Percentiles rank a stretch among this genome's conserved stretches.
Conservation (phyloP, 441 rosid species). For the Populus hybrid region DNA sequence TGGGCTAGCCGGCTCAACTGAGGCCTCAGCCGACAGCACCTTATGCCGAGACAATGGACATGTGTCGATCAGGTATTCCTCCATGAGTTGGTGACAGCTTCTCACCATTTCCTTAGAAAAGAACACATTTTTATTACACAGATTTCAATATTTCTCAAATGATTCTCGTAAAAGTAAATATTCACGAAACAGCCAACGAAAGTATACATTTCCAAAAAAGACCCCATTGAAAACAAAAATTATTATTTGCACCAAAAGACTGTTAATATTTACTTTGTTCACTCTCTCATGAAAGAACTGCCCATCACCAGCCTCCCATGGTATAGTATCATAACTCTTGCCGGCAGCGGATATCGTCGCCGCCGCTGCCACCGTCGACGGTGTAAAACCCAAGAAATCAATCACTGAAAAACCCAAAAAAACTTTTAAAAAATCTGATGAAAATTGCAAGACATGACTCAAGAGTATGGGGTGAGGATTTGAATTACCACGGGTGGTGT, state of each 20-base stretch:
- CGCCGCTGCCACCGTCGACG: slow-evolving; percentile 56
- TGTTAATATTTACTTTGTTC: slow-evolving; percentile 1
- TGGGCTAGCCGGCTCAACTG: slow-evolving; percentile 44
- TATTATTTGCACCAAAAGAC: background rate
- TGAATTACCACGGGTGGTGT: slow-evolving; percentile 46
- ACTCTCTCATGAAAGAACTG: slow-evolving; percentile 15
- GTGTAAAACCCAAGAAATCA: slow-evolving; percentile 49
- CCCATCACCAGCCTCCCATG: background rate
- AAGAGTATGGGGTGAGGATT: background rate
- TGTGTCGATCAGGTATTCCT: slow-evolving; percentile 54
- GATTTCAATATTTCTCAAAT: slow-evolving; percentile 29
- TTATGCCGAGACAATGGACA: slow-evolving; percentile 41
- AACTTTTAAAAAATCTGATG: background rate
- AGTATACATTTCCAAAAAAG: slow-evolving; percentile 11
- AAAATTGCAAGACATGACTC: background rate
- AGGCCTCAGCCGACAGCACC: slow-evolving; percentile 28
- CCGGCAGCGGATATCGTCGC: slow-evolving; percentile 43
- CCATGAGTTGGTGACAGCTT: slow-evolving; percentile 77
- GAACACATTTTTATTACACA: slow-evolving; percentile 30
- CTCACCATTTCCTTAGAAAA: slow-evolving; percentile 52
- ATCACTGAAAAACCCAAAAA: slow-evolving; percentile 26
- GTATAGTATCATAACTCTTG: slow-evolving; percentile 13
- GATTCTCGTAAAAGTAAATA: slow-evolving; percentile 11
- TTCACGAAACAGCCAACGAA: background rate
- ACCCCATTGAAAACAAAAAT: slow-evolving; percentile 3